Percentiles rank a stretch among this genome's conserved stretches.
phyloP scores from a whole-genome alignment of 169 alveolate genomes.

The Plasmodium sp. region DNA sequence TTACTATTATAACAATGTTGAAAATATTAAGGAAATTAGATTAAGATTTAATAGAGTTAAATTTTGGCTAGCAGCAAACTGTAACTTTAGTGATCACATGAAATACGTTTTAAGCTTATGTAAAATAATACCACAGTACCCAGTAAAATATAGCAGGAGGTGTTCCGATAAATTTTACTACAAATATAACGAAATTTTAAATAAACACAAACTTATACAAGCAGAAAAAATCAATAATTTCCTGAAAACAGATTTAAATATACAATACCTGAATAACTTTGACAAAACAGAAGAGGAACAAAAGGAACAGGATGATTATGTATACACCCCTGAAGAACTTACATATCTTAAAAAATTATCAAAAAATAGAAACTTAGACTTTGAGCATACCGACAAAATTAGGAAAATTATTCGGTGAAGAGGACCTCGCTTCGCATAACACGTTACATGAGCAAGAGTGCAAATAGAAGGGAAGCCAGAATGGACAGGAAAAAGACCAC shows the following conservation, averaged over 20 bases:
- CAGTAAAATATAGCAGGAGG: conserved; percentile 58
- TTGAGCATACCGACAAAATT: conserved; percentile 60
- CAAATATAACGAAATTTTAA: conserved; percentile 59
- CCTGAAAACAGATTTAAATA: conserved; percentile 67
- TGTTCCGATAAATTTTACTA: conserved; percentile 69
- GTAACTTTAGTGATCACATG: conserved; percentile 81
- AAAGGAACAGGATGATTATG: conserved; percentile 51
- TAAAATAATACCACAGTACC: conserved; percentile 70
- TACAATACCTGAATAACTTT: conserved; percentile 49
- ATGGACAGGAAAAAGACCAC: neutral
- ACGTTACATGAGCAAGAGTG: neutral
- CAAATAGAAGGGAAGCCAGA: neutral
- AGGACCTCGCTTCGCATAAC: neutral
- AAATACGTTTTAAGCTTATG: conserved; percentile 67
- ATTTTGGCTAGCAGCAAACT: conserved; percentile 91
- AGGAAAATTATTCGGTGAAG: conserved; percentile 56
- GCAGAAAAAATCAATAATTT: conserved; percentile 58
- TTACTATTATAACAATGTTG: conserved; percentile 61
- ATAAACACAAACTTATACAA: conserved; percentile 68
- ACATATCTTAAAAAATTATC: conserved; percentile 67
- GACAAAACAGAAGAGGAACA: conserved; percentile 6
- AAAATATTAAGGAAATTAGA: conserved; percentile 85
- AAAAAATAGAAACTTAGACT: conserved; percentile 59
- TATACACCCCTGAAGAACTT: conserved; percentile 73
- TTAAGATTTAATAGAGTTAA: conserved; percentile 89